Conservation (phyloP, 306 rosid species). For the Inga laurina region DNA sequence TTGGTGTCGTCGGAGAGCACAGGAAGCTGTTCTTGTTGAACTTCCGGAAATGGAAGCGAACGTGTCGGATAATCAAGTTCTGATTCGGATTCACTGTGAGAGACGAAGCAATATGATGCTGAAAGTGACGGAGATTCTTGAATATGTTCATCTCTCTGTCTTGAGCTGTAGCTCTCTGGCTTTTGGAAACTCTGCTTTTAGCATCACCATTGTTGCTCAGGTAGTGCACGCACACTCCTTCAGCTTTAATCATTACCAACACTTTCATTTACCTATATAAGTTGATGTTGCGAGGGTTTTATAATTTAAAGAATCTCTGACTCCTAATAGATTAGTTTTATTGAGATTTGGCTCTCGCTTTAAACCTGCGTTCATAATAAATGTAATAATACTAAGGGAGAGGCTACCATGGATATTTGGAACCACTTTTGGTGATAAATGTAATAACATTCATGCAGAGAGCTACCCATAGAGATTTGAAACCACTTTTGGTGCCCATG, state of each 20-base stretch:
- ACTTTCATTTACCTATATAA: no score
- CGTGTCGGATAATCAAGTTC: constrained; percentile 21
- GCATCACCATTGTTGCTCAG: constrained; percentile 1
- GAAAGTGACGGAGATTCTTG: not conserved
- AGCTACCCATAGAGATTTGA: no score
- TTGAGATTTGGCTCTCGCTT: no score
- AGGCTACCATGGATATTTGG: no score
- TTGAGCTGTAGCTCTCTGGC: not conserved
- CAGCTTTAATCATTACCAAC: not conserved
- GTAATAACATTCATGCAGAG: no score
- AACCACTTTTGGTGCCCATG: no score
- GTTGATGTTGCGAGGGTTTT: no score
- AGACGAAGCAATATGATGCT: constrained; percentile 2
- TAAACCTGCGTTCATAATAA: no score
- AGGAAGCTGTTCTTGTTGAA: not conserved
- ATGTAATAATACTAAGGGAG: no score
- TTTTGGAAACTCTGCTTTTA: constrained; percentile 24
- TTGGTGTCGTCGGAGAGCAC: not conserved
- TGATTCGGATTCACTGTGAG: constrained; percentile 29
- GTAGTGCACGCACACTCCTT: not conserved
- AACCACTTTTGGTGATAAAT: no score
- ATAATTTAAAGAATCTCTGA: no score
- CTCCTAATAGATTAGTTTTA: no score
- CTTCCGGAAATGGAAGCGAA: constrained; percentile 24
- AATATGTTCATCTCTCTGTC: constrained; percentile 23